phyloP scores from a whole-genome alignment of 495 filamentous ascomycete species.

The Talaromyces trachyspermus region DNA sequence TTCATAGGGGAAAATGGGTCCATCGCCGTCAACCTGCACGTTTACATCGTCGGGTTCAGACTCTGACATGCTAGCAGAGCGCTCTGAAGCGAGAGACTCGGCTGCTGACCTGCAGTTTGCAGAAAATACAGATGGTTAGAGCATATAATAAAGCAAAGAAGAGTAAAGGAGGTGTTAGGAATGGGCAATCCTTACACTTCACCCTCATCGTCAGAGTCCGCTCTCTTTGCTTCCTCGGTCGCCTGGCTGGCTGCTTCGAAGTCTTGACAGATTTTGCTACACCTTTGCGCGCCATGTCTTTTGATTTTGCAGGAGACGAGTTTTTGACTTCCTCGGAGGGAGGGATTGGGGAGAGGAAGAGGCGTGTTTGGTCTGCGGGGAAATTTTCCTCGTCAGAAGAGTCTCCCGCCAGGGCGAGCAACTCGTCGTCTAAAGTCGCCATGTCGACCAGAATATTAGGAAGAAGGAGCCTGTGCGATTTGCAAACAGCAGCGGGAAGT shows the following conservation, averaged over 20 bases:
- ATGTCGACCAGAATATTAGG: no score
- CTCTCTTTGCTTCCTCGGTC: slow-evolving; percentile 35
- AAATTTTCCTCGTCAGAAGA: slow-evolving; percentile 46
- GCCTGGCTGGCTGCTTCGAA: slow-evolving; percentile 31
- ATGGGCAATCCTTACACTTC: slow-evolving; percentile 62
- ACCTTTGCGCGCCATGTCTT: slow-evolving; percentile 40
- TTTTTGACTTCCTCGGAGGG: slow-evolving; percentile 8
- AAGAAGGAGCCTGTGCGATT: neutral
- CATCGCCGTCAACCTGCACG: slow-evolving; percentile 46
- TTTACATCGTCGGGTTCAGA: slow-evolving; percentile 69
- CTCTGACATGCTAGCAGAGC: slow-evolving; percentile 84
- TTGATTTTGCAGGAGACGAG: slow-evolving; percentile 20
- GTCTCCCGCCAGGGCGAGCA: slow-evolving; percentile 76
- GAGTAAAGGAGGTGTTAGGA: neutral
- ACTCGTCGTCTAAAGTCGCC: slow-evolving; percentile 74
- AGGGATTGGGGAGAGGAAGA: slow-evolving; percentile 30
- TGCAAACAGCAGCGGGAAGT: neutral
- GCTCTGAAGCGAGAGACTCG: slow-evolving; percentile 66
- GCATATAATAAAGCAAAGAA: neutral
- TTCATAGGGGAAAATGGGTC: slow-evolving; percentile 75
- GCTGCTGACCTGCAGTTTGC: slow-evolving; percentile 46
- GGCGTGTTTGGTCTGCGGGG: slow-evolving; percentile 29
- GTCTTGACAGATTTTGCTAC: slow-evolving; percentile 34
- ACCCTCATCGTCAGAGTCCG: slow-evolving; percentile 70
- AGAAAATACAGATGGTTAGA: neutral